Percentiles rank a stretch among this genome's conserved stretches.
Evolutionary conservation across 345 rosid genomes (phyloP).

Genomic region (Eucalyptus melliodora): DNA sequence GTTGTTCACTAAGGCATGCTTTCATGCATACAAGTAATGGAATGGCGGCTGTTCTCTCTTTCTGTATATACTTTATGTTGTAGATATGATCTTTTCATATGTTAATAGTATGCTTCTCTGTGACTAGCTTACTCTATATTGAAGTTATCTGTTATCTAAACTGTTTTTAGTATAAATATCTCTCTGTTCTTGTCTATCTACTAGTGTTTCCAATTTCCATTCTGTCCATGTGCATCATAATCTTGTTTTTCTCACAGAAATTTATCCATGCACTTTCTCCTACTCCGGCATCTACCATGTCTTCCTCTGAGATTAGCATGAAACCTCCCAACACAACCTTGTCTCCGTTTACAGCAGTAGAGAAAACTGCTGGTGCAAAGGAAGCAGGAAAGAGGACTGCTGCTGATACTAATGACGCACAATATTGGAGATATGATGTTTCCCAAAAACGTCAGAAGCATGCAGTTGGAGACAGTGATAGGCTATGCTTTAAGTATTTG

Average conservation of each 20-base stretch:
- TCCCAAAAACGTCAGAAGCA: constrained; percentile 62
- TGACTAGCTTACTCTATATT: not conserved
- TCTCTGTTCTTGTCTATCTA: not conserved
- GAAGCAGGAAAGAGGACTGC: constrained; percentile 41
- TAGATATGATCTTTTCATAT: not conserved
- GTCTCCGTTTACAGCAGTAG: constrained; percentile 46
- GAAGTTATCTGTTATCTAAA: not conserved
- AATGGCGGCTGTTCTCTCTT: not conserved
- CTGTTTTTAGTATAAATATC: not conserved
- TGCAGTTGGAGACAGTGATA: constrained; percentile 49
- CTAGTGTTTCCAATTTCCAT: not conserved
- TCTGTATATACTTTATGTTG: not conserved
- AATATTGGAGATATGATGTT: constrained; percentile 94
- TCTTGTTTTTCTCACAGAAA: constrained; percentile 37
- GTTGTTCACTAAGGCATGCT: not conserved
- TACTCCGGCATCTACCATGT: constrained; percentile 70
- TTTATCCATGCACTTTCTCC: constrained; percentile 96
- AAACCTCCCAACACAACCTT: constrained; percentile 65
- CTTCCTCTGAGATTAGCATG: constrained; percentile 59
- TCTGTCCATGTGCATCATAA: not conserved
- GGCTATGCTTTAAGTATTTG: constrained; percentile 71
- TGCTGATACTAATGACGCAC: constrained; percentile 48
- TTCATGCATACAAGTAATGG: not conserved
- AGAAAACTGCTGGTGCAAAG: constrained; percentile 19
- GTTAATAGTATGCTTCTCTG: not conserved